phyloP scores from a whole-genome alignment of 352 stramenopile genomes.

The Blastocystis sp. region DNA sequence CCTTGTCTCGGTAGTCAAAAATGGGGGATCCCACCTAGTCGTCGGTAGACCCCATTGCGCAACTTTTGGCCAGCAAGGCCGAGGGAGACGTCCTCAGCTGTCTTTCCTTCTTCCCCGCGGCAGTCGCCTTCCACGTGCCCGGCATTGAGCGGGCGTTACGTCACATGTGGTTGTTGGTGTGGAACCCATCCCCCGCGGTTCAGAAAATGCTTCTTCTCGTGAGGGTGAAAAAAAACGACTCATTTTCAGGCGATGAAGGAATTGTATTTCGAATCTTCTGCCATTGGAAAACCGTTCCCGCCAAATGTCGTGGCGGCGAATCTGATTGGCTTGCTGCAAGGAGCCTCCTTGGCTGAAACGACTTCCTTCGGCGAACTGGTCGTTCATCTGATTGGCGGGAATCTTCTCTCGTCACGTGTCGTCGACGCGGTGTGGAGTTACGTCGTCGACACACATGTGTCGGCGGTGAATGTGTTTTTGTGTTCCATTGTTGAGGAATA shows the following conservation, averaged over 20 bases:
- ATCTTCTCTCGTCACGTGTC: not conserved
- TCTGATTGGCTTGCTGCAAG: constrained; percentile 63
- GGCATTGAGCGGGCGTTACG: constrained; percentile 79
- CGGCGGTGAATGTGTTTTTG: not conserved
- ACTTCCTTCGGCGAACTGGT: constrained; percentile 69
- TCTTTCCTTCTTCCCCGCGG: constrained; percentile 81
- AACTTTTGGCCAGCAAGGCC: constrained; percentile 77
- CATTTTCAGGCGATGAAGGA: not conserved
- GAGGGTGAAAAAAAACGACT: not conserved
- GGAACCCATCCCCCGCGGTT: not conserved
- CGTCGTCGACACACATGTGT: not conserved
- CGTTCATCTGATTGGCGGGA: not conserved
- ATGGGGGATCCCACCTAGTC: constrained; percentile 61
- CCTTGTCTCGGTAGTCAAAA: constrained; percentile 62
- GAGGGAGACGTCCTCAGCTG: constrained; percentile 78
- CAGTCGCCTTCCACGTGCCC: constrained; percentile 73
- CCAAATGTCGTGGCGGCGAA: constrained; percentile 69
- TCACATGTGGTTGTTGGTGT: constrained; percentile 73
- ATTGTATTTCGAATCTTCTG: constrained; percentile 22
- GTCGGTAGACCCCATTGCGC: constrained; percentile 69
- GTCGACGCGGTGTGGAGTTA: constrained; percentile 31
- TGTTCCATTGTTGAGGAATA: not conserved
- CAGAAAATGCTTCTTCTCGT: not conserved
- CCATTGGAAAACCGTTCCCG: constrained; percentile 61
- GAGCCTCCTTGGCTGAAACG: constrained; percentile 65